Base-by-base conservation (phyloP, 768 basidiomycete species). In the Phlegmacium glaucopus region DNA sequence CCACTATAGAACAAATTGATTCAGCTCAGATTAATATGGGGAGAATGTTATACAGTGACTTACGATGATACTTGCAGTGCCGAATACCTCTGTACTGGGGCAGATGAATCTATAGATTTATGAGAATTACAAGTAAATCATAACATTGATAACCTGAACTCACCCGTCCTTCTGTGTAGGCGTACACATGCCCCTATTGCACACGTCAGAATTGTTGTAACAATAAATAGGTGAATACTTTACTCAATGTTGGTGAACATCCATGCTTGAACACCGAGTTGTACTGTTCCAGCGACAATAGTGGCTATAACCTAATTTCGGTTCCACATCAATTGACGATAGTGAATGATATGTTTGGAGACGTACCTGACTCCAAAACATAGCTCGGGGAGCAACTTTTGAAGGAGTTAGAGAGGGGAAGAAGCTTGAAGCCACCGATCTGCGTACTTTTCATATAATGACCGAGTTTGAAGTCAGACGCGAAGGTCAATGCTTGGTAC, bases 391-490 rank as follows among this genome's bases (percentile, higher is more conserved):
- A 25, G 86, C 78, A 36, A 87, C 73, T 71, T 47, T 25, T 36
- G 44, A 22, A 41, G 4, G 3, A 13, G 34, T 30, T 18, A 32
- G 25, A 41, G 43, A 22, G 2, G 22, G 26, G 8, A 48, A 25
- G 15, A 42, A 47, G 30, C 18, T 51, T 22, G 36, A 49, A 30
- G 44, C 2, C 2, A 10, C 26, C 8, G 41, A 27, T 11, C 45
- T 12, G 17, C 43, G 9, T 76, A 52, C 89, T 75, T 66, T 85
- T 85, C 80, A 80, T 83, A 54, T 82, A 81, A 55, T 85, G 85
- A 6, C 82, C 85, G 18, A 86, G 72, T 59, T 85, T 87, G 61
- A 84, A 80, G 63, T 86, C 83, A 25, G 75, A 74, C 5, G 77
- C 69, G 53, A 82, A 83, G 15, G 70, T 71, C 56, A 82, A 66